Conservation (phyloP, 495 filamentous ascomycete species). For the Pyronema domesticum region DNA sequence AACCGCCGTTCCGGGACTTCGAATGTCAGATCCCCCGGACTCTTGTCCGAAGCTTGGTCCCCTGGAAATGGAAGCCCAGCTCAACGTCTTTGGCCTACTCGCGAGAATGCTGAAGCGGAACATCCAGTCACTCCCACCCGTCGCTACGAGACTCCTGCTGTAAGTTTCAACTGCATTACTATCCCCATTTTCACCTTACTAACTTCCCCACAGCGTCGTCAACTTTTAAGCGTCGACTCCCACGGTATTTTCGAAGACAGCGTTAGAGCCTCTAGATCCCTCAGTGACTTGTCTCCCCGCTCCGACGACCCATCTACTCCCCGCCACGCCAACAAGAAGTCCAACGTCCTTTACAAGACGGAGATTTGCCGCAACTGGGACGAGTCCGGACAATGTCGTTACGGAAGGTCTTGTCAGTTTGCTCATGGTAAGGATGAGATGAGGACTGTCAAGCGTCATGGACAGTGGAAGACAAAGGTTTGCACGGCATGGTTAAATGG, state of each 20-base stretch:
- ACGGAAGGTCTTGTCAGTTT: conserved; percentile 22
- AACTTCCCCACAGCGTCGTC: no score
- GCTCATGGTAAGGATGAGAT: conserved; percentile 21
- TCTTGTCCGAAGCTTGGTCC: no score
- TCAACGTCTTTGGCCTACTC: no score
- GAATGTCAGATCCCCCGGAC: no score
- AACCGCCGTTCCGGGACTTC: no score
- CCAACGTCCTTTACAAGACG: conserved; percentile 23
- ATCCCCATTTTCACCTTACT: no score
- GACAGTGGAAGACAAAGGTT: conserved; percentile 24
- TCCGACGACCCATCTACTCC: conserved; percentile 1
- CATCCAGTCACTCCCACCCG: no score
- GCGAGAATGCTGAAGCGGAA: no score
- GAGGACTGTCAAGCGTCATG: conserved; percentile 18
- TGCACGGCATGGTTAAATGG: conserved; percentile 22
- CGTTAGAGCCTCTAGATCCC: no score
- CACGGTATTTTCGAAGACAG: no score
- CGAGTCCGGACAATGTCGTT: conserved; percentile 21
- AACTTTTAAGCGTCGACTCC: no score
- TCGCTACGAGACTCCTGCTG: not conserved
- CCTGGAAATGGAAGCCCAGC: no score
- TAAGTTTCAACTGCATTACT: not conserved
- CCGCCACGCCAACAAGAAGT: conserved; percentile 19
- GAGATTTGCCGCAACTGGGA: conserved; percentile 23
- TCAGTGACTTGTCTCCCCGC: not conserved